Evolutionary conservation across 1,139 yeast species (phyloP).

Genomic region (Candida labiduridarum): DNA sequence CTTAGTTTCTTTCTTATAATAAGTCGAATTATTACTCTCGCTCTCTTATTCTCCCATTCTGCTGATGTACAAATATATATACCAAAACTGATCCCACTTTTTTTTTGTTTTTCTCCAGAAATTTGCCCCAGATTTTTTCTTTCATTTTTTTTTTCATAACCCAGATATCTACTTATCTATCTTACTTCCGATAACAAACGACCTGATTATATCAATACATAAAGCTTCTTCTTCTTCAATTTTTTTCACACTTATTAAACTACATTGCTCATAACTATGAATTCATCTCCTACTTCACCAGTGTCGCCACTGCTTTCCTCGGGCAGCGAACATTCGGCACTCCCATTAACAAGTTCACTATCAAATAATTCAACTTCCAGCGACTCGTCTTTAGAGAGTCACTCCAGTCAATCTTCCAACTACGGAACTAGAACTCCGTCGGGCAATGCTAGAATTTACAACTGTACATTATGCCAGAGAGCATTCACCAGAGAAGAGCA

Average conservation of each 20-base stretch:
- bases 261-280: background rate
- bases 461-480: conserved; percentile 45
- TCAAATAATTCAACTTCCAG: conserved; percentile 4
- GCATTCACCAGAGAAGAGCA: conserved; percentile 55
- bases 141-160: background rate
- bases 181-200: background rate
- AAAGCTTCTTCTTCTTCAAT: background rate
- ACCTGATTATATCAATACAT: background rate
- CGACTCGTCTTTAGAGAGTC: conserved; percentile 3
- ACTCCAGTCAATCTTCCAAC: conserved; percentile 6
- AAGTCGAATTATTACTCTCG: background rate
- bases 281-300: conserved; percentile 7
- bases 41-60: background rate
- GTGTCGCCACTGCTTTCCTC: conserved; percentile 1
- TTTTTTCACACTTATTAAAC: background rate
- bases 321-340: background rate
- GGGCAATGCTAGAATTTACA: conserved; percentile 47
- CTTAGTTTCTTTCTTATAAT: background rate
- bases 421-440: conserved; percentile 49
- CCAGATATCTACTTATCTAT: background rate
- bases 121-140: background rate
- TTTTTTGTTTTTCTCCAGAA: background rate
- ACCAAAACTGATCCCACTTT: background rate
- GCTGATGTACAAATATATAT: background rate
- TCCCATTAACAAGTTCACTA: conserved; percentile 1